These are phyloP conservation scores for Plenodomus biglobosus DNA, from an alignment of 2,329 filamentous ascomycete genomes.

Conservation along the genomic window DNA sequence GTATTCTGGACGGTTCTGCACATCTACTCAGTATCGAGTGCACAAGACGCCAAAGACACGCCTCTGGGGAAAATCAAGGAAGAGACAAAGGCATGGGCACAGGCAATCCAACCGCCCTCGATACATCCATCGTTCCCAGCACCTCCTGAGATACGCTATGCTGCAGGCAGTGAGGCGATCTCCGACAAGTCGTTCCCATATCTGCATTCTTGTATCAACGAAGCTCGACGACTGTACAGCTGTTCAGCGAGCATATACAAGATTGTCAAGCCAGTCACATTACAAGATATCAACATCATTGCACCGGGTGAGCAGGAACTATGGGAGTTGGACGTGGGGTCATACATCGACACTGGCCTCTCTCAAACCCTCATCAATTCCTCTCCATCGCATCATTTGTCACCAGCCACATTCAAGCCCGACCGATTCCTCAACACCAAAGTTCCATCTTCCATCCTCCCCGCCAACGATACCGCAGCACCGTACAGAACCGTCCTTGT, in stretches of 20 bases:
- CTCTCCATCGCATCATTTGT: conserved; percentile 24
- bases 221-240: conserved; percentile 35
- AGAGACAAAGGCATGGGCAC: conserved; percentile 35
- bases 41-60: conserved; percentile 5
- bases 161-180: conserved; percentile 12
- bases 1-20: conserved; percentile 40
- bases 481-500: conserved; percentile 29
- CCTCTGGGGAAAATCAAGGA: conserved; percentile 28
- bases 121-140: conserved; percentile 42
- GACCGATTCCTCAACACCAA: conserved; percentile 28
- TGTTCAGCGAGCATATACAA: conserved; percentile 23
- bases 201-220: conserved; percentile 35
- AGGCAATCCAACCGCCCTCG: conserved; percentile 38
- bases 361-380: conserved; percentile 36
- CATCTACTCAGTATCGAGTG: conserved; percentile 23
- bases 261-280: conserved; percentile 21
- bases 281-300: conserved; percentile 23
- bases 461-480: conserved; percentile 14
- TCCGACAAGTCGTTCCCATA: conserved; percentile 22
- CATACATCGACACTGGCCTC: conserved; percentile 36
- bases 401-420: conserved; percentile 26
- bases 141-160: conserved; percentile 36
- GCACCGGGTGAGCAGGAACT: conserved; percentile 22
- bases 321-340: conserved; percentile 29
- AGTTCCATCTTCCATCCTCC: conserved; percentile 19